These are phyloP conservation scores for Phytophthora vignae DNA, from an alignment of 352 stramenopile genomes.

Conservation along the genomic window DNA sequence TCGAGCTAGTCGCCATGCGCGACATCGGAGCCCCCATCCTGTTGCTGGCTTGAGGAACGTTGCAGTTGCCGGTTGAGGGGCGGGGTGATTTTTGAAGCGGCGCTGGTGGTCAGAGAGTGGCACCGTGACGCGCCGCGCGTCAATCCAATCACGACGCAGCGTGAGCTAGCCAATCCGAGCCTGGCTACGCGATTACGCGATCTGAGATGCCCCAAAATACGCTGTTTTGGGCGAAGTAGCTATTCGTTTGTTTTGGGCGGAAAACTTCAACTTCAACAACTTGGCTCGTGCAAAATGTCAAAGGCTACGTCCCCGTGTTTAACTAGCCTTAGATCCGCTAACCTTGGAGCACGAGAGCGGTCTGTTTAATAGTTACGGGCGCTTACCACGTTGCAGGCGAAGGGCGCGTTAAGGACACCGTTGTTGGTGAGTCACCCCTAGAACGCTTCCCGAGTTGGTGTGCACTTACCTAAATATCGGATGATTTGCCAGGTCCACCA, in stretches of 20 bases:
- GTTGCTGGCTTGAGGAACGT: not conserved
- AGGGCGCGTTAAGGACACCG: too few species aligned
- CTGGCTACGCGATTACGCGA: not conserved
- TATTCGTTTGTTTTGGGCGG: not conserved
- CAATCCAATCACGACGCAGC: not conserved
- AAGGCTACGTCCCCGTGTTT: too few species aligned
- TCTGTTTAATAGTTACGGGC: too few species aligned
- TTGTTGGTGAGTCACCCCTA: too few species aligned
- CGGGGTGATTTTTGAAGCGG: not conserved
- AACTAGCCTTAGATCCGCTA: too few species aligned
- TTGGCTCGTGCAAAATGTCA: not conserved
- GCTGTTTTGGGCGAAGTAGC: not conserved
- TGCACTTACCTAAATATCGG: too few species aligned
- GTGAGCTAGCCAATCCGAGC: not conserved
- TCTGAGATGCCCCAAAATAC: not conserved
- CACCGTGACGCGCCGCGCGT: not conserved
- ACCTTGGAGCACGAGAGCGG: too few species aligned
- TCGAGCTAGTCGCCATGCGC: not conserved
- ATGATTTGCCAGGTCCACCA: too few species aligned
- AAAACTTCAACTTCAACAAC: not conserved
- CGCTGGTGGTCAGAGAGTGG: slow-evolving; percentile 5
- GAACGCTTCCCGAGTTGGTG: too few species aligned
- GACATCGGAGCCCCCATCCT: too few species aligned
- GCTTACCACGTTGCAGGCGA: too few species aligned
- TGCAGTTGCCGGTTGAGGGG: slow-evolving; percentile 6